These are phyloP conservation scores for Coffea humblotiana DNA, from an alignment of 305 asterid genomes.

Conservation along the genomic window DNA sequence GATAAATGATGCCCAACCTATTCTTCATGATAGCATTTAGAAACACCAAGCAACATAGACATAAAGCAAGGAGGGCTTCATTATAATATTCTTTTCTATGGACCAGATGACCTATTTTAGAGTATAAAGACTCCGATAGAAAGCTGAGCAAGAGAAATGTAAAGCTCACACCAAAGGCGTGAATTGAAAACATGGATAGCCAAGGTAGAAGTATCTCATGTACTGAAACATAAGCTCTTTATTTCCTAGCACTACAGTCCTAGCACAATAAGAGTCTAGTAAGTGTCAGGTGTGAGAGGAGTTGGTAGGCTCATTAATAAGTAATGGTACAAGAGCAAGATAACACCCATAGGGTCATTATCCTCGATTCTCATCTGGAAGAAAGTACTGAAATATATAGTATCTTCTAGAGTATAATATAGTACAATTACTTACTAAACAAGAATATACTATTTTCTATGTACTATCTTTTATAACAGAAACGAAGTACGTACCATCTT, in stretches of 20 bases:
- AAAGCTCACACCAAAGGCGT: not conserved
- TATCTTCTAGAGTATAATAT: not conserved
- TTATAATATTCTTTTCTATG: too few species aligned
- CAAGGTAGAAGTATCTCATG: not conserved
- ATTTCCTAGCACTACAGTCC: not conserved
- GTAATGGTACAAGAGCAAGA: too few species aligned
- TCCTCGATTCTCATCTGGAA: too few species aligned
- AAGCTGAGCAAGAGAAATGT: not conserved
- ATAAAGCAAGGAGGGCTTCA: too few species aligned
- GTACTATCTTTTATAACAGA: too few species aligned
- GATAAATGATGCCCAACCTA: not conserved
- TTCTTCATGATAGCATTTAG: not conserved
- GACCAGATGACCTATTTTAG: not conserved
- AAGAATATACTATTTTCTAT: too few species aligned
- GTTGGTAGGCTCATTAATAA: too few species aligned
- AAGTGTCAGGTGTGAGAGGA: not conserved
- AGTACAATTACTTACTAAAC: too few species aligned
- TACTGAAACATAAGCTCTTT: not conserved
- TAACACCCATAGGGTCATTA: too few species aligned
- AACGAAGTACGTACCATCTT: not conserved
- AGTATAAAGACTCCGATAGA: not conserved
- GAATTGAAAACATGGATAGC: not conserved
- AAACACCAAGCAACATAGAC: too few species aligned
- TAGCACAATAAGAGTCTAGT: not conserved
- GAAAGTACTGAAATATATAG: not conserved